Percentiles rank a stretch among this genome's conserved stretches.
Conservation (phyloP, 371 early-diverging fungal genomes). For the Fennellomyces sp. region DNA sequence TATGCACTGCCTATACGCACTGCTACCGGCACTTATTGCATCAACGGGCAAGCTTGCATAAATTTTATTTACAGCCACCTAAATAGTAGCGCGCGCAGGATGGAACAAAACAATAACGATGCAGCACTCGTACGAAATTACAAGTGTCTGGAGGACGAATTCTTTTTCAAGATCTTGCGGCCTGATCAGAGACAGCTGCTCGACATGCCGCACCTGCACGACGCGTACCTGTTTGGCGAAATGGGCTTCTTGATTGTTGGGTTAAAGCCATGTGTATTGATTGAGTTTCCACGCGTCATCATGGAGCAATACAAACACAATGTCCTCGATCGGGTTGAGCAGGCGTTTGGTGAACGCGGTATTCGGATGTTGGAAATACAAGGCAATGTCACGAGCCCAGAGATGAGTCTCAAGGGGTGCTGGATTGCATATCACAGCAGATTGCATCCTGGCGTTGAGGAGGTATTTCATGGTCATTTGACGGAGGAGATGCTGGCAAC, state of each 20-base stretch:
- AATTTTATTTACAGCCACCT: too few relatives aligned
- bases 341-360: not conserved
- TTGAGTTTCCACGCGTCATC: slow-evolving; percentile 43
- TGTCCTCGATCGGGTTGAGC: not conserved
- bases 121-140: not conserved
- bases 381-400: not conserved
- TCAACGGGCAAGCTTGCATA: too few relatives aligned
- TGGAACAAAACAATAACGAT: slow-evolving; percentile 4
- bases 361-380: not conserved
- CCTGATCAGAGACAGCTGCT: not conserved
- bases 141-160: not conserved
- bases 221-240: slow-evolving; percentile 62
- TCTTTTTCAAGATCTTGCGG: not conserved
- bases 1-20: too few relatives aligned
- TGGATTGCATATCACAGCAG: not conserved
- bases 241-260: slow-evolving; percentile 61
- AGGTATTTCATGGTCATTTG: too few relatives aligned
- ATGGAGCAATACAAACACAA: not conserved
- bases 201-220: slow-evolving; percentile 17
- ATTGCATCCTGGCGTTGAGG: too few relatives aligned
- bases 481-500: slow-evolving; percentile 35
- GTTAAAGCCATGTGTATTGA: slow-evolving; percentile 61
- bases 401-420: not conserved
- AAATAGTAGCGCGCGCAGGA: too few relatives aligned
- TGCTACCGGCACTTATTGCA: too few relatives aligned